phyloP scores from a whole-genome alignment of 768 basidiomycete species.

The Xerocomellus chrysenteron region DNA sequence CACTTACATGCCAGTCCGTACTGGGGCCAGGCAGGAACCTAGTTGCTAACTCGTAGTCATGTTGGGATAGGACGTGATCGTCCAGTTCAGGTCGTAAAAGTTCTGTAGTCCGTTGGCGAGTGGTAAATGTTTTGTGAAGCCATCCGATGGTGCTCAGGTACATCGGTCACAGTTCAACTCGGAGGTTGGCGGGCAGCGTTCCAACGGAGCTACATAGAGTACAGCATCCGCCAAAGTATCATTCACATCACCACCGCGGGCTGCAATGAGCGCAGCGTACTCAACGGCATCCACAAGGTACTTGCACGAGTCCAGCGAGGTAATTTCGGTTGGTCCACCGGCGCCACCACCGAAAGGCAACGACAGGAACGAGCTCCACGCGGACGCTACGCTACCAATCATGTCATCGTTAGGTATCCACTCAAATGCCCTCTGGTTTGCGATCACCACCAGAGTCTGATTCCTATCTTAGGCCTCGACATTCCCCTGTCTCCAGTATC shows the following conservation, averaged over 20 bases:
- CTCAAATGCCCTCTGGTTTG: not conserved
- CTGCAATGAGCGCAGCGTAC: conserved; percentile 7
- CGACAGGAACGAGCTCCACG: not conserved
- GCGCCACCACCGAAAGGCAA: conserved; percentile 22
- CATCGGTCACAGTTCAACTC: conserved; percentile 9
- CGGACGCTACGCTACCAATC: not conserved
- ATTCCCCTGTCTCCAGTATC: conserved; percentile 22
- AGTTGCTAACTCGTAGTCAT: conserved; percentile 57
- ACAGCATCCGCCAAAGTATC: not conserved
- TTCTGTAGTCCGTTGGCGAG: conserved; percentile 34
- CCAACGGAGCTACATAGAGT: not conserved
- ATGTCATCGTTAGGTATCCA: conserved; percentile 27
- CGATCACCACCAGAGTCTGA: conserved; percentile 16
- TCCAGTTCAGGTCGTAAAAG: conserved; percentile 34
- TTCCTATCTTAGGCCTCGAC: conserved; percentile 20
- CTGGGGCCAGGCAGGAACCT: conserved; percentile 52
- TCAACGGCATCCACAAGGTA: conserved; percentile 1
- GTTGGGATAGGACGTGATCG: conserved; percentile 28
- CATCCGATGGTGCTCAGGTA: conserved; percentile 33
- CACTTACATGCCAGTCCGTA: conserved; percentile 44
- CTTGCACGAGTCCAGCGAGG: not conserved
- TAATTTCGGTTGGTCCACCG: conserved; percentile 4
- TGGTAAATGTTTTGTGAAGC: conserved; percentile 46
- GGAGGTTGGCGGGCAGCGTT: not conserved
- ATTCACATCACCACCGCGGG: not conserved